A percentile compares a stretch with the other conserved stretches of the same genome.
These are phyloP conservation scores for Sphagnum fallax DNA, from an alignment of 228 moss, liverwort and hornwort species.

Conservation along the genomic window DNA sequence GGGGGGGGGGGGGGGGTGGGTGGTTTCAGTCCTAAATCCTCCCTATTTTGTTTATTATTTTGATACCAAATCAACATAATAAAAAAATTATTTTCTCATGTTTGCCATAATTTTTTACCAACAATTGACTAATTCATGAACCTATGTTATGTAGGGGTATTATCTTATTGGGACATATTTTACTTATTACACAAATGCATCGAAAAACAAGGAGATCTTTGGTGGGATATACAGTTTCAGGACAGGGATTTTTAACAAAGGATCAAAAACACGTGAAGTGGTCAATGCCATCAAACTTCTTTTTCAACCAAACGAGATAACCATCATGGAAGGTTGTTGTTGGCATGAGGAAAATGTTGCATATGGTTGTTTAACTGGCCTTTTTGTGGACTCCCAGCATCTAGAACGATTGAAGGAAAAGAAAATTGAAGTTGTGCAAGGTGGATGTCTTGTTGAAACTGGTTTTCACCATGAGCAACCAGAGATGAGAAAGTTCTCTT, in stretches of 20 bases:
- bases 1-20: too few relatives aligned
- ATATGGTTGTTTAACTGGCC: not conserved
- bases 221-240: rapidly evolving
- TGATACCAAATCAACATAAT: too few relatives aligned
- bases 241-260: not conserved
- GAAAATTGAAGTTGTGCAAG: not conserved
- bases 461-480: too few relatives aligned
- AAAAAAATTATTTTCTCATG: too few relatives aligned
- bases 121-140: too few relatives aligned
- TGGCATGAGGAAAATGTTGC: not conserved
- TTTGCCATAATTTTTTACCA: too few relatives aligned
- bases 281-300: not conserved
- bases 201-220: not conserved
- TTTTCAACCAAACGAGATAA: not conserved
- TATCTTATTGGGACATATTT: not conserved
- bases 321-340: slow-evolving; percentile 1
- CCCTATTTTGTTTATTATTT: too few relatives aligned
- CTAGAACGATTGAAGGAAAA: not conserved
- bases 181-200: not conserved
- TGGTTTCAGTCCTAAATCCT: too few relatives aligned
- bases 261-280: not conserved
- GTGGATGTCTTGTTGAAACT: not conserved
- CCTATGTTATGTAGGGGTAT: not conserved
- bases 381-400: not conserved
- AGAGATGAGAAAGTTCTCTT: not conserved